Conservation (phyloP, 192 early-diverging fungal species). For the Phlyctochytrium arcticum region DNA sequence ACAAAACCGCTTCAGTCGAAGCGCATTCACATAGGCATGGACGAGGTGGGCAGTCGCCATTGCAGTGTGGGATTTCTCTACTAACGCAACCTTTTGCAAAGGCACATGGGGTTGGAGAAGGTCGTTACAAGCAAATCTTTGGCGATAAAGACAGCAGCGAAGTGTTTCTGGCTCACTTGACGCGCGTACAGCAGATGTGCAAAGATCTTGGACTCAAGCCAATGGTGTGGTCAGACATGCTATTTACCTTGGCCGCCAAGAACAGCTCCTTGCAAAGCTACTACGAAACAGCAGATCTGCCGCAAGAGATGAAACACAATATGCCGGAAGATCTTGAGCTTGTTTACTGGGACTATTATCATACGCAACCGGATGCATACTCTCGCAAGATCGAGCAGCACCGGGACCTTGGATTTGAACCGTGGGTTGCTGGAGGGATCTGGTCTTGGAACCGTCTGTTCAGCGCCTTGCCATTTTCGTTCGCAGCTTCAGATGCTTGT, state of each 20-base stretch:
- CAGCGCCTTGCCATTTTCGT: conserved; percentile 76
- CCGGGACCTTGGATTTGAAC: conserved; percentile 73
- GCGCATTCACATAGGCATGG: conserved; percentile 84
- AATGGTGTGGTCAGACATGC: conserved; percentile 86
- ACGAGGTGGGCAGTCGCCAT: conserved; percentile 63
- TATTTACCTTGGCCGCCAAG: conserved; percentile 60
- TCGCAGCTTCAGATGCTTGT: conserved; percentile 71
- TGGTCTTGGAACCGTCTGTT: conserved; percentile 79
- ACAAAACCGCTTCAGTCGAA: conserved; percentile 68
- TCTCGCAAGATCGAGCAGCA: conserved; percentile 76
- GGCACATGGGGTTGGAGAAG: conserved; percentile 79
- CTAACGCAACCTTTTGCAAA: neutral
- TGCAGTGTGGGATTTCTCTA: neutral
- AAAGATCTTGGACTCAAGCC: conserved; percentile 54
- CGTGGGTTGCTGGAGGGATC: conserved; percentile 74
- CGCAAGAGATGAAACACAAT: conserved; percentile 50
- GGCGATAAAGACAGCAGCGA: conserved; percentile 68
- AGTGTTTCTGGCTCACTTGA: conserved; percentile 74
- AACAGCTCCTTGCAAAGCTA: conserved; percentile 78
- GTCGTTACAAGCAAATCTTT: conserved; percentile 70
- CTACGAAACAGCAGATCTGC: conserved; percentile 59
- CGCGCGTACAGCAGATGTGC: conserved; percentile 70
- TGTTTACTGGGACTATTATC: conserved; percentile 89
- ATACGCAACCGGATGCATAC: conserved; percentile 63
- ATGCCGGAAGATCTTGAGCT: conserved; percentile 66